Evolutionary conservation across 2,329 filamentous ascomycete species (phyloP).

Genomic region (Hawksworthiomyces lignivorus): DNA sequence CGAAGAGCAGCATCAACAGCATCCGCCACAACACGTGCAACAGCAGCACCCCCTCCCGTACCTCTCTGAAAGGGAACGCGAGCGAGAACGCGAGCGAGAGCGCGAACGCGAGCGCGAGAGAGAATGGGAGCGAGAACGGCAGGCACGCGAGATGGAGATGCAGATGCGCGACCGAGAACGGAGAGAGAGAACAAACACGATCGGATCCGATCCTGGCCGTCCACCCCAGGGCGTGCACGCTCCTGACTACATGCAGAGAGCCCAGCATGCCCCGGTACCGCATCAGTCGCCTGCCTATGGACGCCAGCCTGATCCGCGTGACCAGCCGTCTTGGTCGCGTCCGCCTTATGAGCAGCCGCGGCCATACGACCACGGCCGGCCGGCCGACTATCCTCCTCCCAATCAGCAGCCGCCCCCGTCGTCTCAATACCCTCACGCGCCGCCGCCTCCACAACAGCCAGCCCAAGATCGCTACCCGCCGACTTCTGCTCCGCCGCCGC

Average conservation of each 20-base stretch:
- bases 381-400: constrained; percentile 37
- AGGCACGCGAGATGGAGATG: constrained; percentile 25
- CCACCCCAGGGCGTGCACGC: constrained; percentile 34
- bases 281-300: constrained; percentile 32
- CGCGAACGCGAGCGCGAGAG: constrained; percentile 32
- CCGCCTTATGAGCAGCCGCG: constrained; percentile 36
- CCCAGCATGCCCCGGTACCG: constrained; percentile 12
- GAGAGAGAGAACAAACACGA: constrained; percentile 30
- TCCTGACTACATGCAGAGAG: constrained; percentile 34
- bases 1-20: constrained; percentile 42
- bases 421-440: constrained; percentile 27
- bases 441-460: constrained; percentile 24
- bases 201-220: constrained; percentile 17
- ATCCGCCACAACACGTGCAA: constrained; percentile 15
- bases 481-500: constrained; percentile 18
- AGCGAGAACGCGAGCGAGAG: constrained; percentile 15
- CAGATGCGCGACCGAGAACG: constrained; percentile 21
- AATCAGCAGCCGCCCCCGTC: constrained; percentile 30
- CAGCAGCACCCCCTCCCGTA: constrained; percentile 26
- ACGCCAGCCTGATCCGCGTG: constrained; percentile 34
- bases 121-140: constrained; percentile 19
- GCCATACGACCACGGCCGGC: constrained; percentile 31
- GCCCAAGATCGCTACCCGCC: constrained; percentile 33
- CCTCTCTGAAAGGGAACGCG: constrained; percentile 9
- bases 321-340: constrained; percentile 29